These are phyloP conservation scores for Solanum aculeatissimum DNA, from an alignment of 305 asterid species.

Conservation along the genomic window DNA sequence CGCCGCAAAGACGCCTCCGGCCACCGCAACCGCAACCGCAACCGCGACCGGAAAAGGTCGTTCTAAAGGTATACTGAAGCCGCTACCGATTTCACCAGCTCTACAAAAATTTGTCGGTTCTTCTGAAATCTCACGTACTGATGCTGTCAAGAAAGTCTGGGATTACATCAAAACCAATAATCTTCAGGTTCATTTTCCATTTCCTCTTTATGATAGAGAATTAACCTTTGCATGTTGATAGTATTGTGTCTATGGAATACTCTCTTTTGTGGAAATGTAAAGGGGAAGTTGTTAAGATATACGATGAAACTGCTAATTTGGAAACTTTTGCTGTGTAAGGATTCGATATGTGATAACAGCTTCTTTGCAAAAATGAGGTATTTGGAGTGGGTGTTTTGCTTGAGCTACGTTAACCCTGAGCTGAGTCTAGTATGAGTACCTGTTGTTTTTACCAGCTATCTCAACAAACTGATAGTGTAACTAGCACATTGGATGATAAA, in stretches of 20 bases:
- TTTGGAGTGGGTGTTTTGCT: not conserved
- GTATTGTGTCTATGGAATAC: not conserved
- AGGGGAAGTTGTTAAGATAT: not conserved
- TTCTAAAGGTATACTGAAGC: conserved; percentile 26
- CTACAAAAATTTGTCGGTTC: conserved; percentile 38
- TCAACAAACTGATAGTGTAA: not conserved
- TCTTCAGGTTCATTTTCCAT: conserved; percentile 23
- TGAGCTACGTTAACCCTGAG: not conserved
- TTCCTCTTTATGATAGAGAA: not conserved
- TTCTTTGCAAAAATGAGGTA: not conserved
- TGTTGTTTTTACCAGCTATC: not conserved
- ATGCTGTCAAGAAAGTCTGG: conserved; percentile 44
- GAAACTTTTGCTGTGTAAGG: not conserved
- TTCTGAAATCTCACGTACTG: conserved; percentile 34
- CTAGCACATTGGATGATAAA: not conserved
- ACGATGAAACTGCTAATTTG: not conserved
- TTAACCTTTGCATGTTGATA: not conserved
- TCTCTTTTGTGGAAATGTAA: not conserved
- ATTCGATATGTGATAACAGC: not conserved
- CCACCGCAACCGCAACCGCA: not conserved
- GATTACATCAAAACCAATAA: conserved; percentile 36
- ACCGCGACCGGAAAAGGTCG: conserved; percentile 3
- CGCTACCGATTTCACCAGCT: conserved; percentile 36
- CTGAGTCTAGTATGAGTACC: not conserved
- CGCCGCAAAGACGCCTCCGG: not conserved